phyloP scores from a whole-genome alignment of 495 filamentous ascomycete species.

The Ramalina intermedia region DNA sequence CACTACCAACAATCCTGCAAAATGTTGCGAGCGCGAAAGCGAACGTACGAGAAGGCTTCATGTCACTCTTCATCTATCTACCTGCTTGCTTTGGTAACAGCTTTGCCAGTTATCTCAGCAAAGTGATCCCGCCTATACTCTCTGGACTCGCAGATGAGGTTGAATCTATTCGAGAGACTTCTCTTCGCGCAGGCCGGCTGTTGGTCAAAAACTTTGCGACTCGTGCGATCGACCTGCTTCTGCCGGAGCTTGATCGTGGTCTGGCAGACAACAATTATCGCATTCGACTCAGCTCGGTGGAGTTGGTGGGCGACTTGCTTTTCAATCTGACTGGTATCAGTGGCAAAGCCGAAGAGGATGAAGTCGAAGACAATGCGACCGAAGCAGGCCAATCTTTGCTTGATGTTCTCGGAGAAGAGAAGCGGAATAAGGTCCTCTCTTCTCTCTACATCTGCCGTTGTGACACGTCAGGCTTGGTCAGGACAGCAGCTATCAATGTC shows the following conservation, averaged over 20 bases:
- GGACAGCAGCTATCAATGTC: slow-evolving; percentile 76
- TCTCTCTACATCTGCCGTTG: slow-evolving; percentile 93
- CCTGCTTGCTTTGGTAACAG: slow-evolving; percentile 98
- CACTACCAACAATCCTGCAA: slow-evolving; percentile 87
- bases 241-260: slow-evolving; percentile 90
- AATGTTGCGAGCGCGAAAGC: slow-evolving; percentile 87
- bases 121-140: slow-evolving; percentile 91
- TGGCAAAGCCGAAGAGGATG: slow-evolving; percentile 65
- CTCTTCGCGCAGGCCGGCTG: slow-evolving; percentile 79
- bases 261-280: slow-evolving; percentile 91
- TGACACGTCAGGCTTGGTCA: slow-evolving; percentile 88
- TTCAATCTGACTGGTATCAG: slow-evolving; percentile 97
- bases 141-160: slow-evolving; percentile 89
- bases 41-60: slow-evolving; percentile 90
- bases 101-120: slow-evolving; percentile 88
- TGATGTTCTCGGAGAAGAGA: slow-evolving; percentile 88
- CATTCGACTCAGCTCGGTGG: slow-evolving; percentile 92
- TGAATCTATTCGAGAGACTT: slow-evolving; percentile 87
- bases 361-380: slow-evolving; percentile 53
- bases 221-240: slow-evolving; percentile 79
- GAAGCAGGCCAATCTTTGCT: slow-evolving; percentile 83
- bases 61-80: slow-evolving; percentile 98
- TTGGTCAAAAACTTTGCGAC: slow-evolving; percentile 97
- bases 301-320: slow-evolving; percentile 88
- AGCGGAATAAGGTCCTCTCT: slow-evolving; percentile 86